Base-by-base conservation (phyloP, 495 filamentous ascomycete genomes). In the Glutinoglossum americanum region DNA sequence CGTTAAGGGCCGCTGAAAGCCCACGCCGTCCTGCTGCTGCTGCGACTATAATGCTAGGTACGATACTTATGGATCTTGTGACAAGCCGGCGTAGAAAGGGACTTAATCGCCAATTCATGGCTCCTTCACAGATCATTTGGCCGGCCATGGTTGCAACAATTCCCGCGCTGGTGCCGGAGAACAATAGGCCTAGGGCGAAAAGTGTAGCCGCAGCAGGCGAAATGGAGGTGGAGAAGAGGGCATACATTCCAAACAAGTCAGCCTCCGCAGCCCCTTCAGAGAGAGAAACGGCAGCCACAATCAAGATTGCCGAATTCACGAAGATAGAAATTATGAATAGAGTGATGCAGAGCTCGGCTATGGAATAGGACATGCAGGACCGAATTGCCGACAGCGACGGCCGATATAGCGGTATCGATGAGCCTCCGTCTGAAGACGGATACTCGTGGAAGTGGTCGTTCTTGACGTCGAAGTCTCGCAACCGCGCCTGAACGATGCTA, bases 281-380 rank as follows among this genome's bases (percentile, higher is more conserved):
- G 0, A 93, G 79, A 0, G 83, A 80, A 7, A 86, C 81, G 41
- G 86, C 88, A 0, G 87, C 84, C 21, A 88, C 83, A 65, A 95
- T 90, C 51, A 95, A 79, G 63, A 95, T 94, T 56, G 88, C 77
- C 59, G 80, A 84, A 70, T 94, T 95, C 63, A 95, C 86, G 61
- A 95, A 94, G 55, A 93, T 77, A 8, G 88, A 87, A 64, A 93
- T 89, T n/a, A 84, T 86, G 64, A 89, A 85, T 13, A 94, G 80
- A 0, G 84, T 85, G 37, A 90, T 60, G 32, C 77, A 65, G 26
- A 92, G 73, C 63, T 87, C 83, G 11, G 62, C 63, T 62, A 89
- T 85, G 11, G 83, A 85, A 68, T 89, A 89, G 56, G 80, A 81
- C 64, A 94, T 74, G 61, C 84, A 92, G 62, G 80, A 74, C 3